Conservation (phyloP, 768 basidiomycete species). For the Suillus subaureus region DNA sequence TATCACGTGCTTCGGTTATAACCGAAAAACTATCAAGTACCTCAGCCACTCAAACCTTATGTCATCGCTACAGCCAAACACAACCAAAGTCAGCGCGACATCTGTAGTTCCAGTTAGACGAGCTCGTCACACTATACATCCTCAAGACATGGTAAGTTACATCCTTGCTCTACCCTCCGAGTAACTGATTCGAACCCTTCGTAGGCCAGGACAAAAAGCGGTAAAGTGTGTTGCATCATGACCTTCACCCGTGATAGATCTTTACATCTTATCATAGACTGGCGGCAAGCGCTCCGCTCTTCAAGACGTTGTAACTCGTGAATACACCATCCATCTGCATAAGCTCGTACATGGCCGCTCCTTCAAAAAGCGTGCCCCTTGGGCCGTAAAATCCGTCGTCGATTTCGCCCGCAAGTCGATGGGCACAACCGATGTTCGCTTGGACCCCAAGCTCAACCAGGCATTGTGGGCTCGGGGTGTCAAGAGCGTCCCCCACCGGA, state of each 20-base stretch:
- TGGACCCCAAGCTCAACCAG: conserved; percentile 97
- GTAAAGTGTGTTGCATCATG: conserved; percentile 35
- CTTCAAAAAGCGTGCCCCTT: conserved; percentile 98
- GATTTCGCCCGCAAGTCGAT: conserved; percentile 92
- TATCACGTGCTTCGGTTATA: conserved; percentile 26
- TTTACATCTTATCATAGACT: conserved; percentile 41
- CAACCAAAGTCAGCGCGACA: conserved; percentile 40
- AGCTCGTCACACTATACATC: conserved; percentile 43
- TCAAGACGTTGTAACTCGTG: conserved; percentile 96
- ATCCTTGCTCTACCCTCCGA: conserved; percentile 1
- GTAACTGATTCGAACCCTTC: conserved; percentile 13
- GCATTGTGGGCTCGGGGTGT: conserved; percentile 92
- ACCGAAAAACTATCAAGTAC: conserved; percentile 40
- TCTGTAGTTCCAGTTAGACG: conserved; percentile 19
- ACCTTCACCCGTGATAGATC: conserved; percentile 2
- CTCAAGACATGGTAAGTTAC: conserved; percentile 64
- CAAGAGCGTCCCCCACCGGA: conserved; percentile 89
- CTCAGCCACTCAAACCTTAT: conserved; percentile 63
- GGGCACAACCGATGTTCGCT: conserved; percentile 92
- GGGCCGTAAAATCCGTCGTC: conserved; percentile 93
- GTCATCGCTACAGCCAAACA: conserved; percentile 45
- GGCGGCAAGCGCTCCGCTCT: conserved; percentile 95
- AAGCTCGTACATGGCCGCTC: conserved; percentile 90
- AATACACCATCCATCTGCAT: conserved; percentile 99
- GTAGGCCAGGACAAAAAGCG: conserved; percentile 45